Base-by-base conservation (phyloP, 352 stramenopile genomes). In the Elongisporangium anandrum region DNA sequence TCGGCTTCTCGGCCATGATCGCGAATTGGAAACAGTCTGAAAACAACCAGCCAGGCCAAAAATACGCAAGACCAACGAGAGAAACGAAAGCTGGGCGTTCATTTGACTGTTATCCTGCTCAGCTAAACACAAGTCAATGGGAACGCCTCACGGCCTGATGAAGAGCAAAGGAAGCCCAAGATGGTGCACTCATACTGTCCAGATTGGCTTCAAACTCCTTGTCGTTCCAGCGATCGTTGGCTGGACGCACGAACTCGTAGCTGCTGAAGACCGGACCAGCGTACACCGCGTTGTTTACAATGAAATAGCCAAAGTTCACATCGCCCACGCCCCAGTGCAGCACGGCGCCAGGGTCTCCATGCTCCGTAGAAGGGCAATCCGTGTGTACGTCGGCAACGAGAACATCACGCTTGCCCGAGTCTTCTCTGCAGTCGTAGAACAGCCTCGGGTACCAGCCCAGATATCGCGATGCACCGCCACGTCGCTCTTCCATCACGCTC, bases 241-340 rank as follows among this genome's bases (percentile, higher is more conserved):
- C 65, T 7, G 56, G 26, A 17, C 61, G 70, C 29, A 73, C 54
- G 52, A 79, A 75, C 61, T 72, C 63, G 51, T 75, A 71, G 50
- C 51, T 64, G 56, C 60, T 72, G 26, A 75, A 71, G 23, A 72
- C 64, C 0, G 67, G 63, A 8, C 67, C 60, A 13, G 67, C 63
- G 48, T 71, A 72, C 56, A 71, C 59, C 7, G 26, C 19, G 63
- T 65, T 60, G 38, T 73, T 58, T 3, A 79, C 61, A 17, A 71
- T 50, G 47, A 78, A 73, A 21, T 70, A 65, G 0, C 63, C 66
- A 4, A 64, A 51, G 51, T 70, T 63, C 4, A 70, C 59, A 38
- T 73, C 47, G 4, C 66, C 66, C 0, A 78, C 70, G 9, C 66
- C 66, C 1, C 70, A 23, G 20, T 78, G 70, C 2, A 78, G 45